Base-by-base conservation (phyloP, 1,284 basidiomycete species). In the Cronartium ribicola region DNA sequence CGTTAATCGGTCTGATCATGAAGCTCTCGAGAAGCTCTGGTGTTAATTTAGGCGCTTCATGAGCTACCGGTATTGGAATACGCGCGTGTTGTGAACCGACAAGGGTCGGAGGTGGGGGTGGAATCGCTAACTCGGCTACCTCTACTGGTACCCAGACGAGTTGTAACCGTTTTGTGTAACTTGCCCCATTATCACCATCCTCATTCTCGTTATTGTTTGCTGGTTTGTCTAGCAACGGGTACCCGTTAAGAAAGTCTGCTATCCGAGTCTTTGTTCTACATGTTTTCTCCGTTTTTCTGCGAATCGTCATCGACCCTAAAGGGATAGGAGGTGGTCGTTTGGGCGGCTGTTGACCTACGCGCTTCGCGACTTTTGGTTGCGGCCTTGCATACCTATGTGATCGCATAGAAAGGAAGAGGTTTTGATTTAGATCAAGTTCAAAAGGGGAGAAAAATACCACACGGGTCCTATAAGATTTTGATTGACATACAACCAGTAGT, bases 311-410 rank as follows among this genome's bases (percentile, higher is more conserved):
- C 36, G 71, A 66, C 5, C 71, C 71, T 36, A 41, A 59, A 6
- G 71, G 51, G 36, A 63, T 66, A 3, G 51, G 71, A 39, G 71
- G 55, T 22, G 64, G 64, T 46, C 22, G 36, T 41, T 60, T 66
- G 43, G 69, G 37, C 17, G 51, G 64, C 20, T 59, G 64, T 36
- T 66, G 71, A 40, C 69, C 69, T 22, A 62, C 44, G 48, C 69
- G 61, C 11, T 40, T 43, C 17, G 59, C 48, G 4, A 48, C 36
- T 40, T 40, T 63, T n/a, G 63, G 36, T 36, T 55, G 61, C 17
- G 71, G 64, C 66, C 71, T 62, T 17, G 71, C 71, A 44, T 66
- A 39, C 46, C 71, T 73, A 60, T n/a, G n/a, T n/a, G n/a, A n/a
- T n/a, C n/a, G n/a, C n/a, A n/a, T 20, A 40, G 29, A 36, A 61